Percentiles rank a stretch among this genome's conserved stretches.
These are phyloP conservation scores for Neurospora sp. DNA, from an alignment of 2,329 filamentous ascomycete species.

Conservation along the genomic window DNA sequence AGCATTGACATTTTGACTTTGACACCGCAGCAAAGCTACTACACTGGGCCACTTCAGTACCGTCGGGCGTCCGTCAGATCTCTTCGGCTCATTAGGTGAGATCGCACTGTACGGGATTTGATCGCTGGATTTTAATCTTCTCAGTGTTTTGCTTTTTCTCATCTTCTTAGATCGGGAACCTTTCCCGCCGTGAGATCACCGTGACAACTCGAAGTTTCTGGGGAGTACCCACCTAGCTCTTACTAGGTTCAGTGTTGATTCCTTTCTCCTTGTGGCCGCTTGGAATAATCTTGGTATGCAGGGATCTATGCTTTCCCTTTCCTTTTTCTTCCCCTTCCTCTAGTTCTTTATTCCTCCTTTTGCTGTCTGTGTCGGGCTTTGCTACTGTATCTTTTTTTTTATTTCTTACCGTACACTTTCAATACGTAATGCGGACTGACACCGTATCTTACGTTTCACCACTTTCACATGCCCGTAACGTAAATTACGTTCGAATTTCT, in stretches of 20 bases:
- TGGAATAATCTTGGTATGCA: neutral
- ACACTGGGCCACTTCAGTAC: neutral
- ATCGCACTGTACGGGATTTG: neutral
- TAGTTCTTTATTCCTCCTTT: neutral
- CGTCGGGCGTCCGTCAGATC: neutral
- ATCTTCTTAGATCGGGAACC: neutral
- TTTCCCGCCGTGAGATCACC: neutral
- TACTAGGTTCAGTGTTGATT: neutral
- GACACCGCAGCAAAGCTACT: neutral
- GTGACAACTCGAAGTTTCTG: neutral
- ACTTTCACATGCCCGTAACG: neutral
- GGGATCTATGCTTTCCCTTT: neutral
- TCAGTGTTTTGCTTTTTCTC: neutral
- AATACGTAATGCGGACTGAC: neutral
- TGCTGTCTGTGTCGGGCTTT: neutral
- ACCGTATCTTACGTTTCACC: neutral
- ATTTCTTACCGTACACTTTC: neutral
- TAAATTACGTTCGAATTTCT: neutral
- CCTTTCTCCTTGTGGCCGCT: neutral
- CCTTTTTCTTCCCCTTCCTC: neutral
- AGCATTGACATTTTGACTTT: neutral
- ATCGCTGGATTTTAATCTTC: neutral
- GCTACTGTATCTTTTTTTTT: neutral
- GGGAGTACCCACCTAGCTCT: neutral
- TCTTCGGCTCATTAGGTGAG: neutral